phyloP scores from a whole-genome alignment of 306 rosid genomes.

The Inga leiocalycina region DNA sequence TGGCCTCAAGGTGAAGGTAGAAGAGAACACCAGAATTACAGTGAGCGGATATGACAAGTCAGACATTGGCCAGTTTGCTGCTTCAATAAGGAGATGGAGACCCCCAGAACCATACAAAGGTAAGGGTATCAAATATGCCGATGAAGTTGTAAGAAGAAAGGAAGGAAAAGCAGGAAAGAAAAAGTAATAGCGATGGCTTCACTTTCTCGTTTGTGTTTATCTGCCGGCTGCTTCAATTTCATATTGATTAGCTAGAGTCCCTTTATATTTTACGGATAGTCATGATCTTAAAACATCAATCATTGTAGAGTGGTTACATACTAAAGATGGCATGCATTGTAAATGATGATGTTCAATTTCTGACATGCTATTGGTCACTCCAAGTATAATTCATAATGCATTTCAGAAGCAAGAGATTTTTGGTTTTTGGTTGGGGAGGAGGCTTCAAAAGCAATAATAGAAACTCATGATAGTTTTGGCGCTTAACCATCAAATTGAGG shows the following conservation, averaged over 20 bases:
- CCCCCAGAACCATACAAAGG: constrained; percentile 99
- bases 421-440: not conserved
- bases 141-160: constrained; percentile 85
- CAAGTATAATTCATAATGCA: not conserved
- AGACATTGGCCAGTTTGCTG: constrained; percentile 91
- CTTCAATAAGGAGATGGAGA: constrained; percentile 87
- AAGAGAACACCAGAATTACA: constrained; percentile 81
- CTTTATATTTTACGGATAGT: not conserved
- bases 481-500: not conserved
- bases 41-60: constrained; percentile 88
- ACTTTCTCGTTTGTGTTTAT: constrained; percentile 25
- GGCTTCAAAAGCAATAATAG: not conserved
- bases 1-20: constrained; percentile 85
- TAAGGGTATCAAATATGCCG: constrained; percentile 95
- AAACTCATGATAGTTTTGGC: not conserved
- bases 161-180: constrained; percentile 98
- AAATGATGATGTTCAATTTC: not conserved
- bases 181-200: constrained; percentile 51
- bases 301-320: constrained; percentile 23
- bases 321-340: not conserved
- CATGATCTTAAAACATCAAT: not conserved
- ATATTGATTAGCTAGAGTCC: constrained; percentile 26
- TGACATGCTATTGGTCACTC: not conserved
- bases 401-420: not conserved
- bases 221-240: constrained; percentile 27